Conservation (phyloP, 2,329 filamentous ascomycete species). For the Pezizomycotina sp. region DNA sequence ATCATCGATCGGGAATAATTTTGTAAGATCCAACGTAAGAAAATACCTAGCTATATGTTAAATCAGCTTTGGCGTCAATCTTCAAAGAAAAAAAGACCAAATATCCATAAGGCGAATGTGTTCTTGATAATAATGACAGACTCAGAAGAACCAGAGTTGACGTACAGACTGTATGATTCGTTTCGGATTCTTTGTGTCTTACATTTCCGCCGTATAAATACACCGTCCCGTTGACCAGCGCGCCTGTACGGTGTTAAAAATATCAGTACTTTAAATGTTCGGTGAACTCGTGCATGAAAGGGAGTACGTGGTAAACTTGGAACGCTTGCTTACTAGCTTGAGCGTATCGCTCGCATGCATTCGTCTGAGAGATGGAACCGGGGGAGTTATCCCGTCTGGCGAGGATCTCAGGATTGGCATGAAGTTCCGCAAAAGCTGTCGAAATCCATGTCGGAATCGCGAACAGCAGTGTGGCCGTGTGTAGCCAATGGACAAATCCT, state of each 20-base stretch:
- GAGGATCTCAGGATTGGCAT: too few species aligned
- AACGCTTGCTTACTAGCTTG: conserved; percentile 7
- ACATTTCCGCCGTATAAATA: conserved; percentile 9
- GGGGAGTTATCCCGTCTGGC: too few species aligned
- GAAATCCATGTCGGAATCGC: too few species aligned
- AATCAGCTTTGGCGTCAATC: not conserved
- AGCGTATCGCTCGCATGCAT: conserved; percentile 5
- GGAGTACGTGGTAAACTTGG: not conserved
- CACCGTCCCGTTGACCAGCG: not conserved
- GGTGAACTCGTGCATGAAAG: too few species aligned
- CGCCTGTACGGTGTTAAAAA: not conserved
- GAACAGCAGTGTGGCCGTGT: too few species aligned
- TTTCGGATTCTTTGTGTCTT: conserved; percentile 2
- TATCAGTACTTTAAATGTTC: not conserved
- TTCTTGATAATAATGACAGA: not conserved
- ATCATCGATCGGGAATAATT: conserved; percentile 1
- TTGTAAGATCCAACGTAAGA: conserved; percentile 3
- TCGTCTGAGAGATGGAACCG: conserved; percentile 1
- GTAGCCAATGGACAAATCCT: too few species aligned
- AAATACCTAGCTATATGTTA: conserved; percentile 8
- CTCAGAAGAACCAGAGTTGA: conserved; percentile 1
- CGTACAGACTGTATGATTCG: not conserved
- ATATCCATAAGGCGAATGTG: not conserved
- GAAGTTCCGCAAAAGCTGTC: too few species aligned
- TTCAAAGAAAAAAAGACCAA: not conserved